A percentile compares a stretch with the other conserved stretches of the same genome.
Conservation (phyloP, 2,329 filamentous ascomycete species). For the Elsinoe fawcettii region DNA sequence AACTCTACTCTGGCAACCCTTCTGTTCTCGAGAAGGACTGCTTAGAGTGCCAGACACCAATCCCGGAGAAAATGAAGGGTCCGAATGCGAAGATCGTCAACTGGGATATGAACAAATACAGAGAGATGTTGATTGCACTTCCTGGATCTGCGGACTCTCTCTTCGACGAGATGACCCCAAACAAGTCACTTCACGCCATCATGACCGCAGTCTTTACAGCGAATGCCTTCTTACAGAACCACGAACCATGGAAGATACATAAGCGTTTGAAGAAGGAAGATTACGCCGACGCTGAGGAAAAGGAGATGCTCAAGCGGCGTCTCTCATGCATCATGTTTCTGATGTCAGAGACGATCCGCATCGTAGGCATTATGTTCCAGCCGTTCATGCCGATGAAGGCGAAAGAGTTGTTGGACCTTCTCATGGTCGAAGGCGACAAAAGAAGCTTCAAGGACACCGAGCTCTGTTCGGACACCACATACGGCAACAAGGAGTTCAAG, state of each 20-base stretch:
- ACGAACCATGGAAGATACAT: slow-evolving; percentile 56
- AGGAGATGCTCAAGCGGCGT: slow-evolving; percentile 29
- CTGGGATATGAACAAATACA: slow-evolving; percentile 27
- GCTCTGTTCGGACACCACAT: slow-evolving; percentile 49
- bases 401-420: slow-evolving; percentile 60
- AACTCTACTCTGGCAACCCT: neutral
- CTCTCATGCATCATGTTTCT: slow-evolving; percentile 60
- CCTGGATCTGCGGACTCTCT: slow-evolving; percentile 39
- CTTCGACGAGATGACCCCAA: slow-evolving; percentile 59
- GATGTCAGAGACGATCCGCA: slow-evolving; percentile 66
- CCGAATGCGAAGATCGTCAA: neutral
- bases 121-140: slow-evolving; percentile 35
- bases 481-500: slow-evolving; percentile 49
- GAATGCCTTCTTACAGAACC: slow-evolving; percentile 58
- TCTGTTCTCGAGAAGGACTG: slow-evolving; percentile 1
- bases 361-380: slow-evolving; percentile 76
- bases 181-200: slow-evolving; percentile 56
- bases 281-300: neutral
- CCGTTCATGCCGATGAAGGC: slow-evolving; percentile 84
- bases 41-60: slow-evolving; percentile 4
- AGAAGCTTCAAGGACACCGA: slow-evolving; percentile 39
- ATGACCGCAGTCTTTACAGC: slow-evolving; percentile 56
- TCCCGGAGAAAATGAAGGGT: neutral
- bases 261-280: slow-evolving; percentile 3
- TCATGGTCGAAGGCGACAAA: slow-evolving; percentile 60